Evolutionary conservation across 2,329 filamentous ascomycete species (phyloP), one percentile per base, ranked within the genome.

Genomic region (Claviceps humidiphila): DNA sequence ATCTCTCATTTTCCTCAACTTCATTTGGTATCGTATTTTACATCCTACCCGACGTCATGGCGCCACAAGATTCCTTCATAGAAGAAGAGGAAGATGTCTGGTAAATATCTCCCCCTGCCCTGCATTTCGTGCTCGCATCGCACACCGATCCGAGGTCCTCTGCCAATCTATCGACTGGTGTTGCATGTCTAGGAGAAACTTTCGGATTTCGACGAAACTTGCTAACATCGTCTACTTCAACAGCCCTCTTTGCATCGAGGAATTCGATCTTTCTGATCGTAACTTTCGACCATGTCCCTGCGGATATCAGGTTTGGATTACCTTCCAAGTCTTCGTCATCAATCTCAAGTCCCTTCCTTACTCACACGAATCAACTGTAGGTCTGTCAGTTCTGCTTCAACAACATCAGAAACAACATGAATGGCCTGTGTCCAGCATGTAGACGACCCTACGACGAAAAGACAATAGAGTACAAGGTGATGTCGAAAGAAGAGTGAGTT

Each of bases 311-410:
- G 91, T 96, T 79, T 43, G 59, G 26, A 20, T 3, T 43, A n/a
- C 8, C 8, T 14, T 11, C 43, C 13, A 6, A 30, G 14, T 2
- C 3, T 22, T 42, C 30, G 13, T 14, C 34, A 30, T 48, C 24
- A 40, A 40, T 20, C 42, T 13, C 16, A 26, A n/a, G 4, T 50
- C 37, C 44, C 6, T 8, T 38, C 8, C 9, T 47, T 47, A 13
- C 30, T 47, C 9, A 34, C n/a, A 20, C 39, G 1, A 26, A 4
- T 4, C 2, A 51, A 11, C 45, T 43, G 0, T 34, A 96, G 90
- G 91, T 98, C 67, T 98, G 93, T 71, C 94, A 98, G 75, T 98
- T 98, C 71, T 98, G 93, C 73, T 98, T 91, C 75, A 96, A 98
- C 72, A 98, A 97, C 68, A 94, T 98, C 68, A 95, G 94, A 72